Conservation (phyloP, 75 land plant species). For the Sequoia sempervirens region DNA sequence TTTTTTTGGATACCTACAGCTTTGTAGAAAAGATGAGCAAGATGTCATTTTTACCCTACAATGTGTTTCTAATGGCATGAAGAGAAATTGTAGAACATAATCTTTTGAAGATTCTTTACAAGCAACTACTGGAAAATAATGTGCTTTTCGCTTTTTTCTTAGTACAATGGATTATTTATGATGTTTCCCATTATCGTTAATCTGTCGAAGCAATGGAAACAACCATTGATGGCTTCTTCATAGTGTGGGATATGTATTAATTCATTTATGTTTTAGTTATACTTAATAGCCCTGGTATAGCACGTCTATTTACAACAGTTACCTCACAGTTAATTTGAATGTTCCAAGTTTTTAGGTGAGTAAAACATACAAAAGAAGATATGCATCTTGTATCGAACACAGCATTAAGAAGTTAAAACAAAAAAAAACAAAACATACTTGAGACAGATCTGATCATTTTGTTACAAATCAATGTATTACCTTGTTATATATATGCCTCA, state of each 20-base stretch:
- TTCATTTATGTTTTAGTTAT: background rate
- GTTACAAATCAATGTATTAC: background rate
- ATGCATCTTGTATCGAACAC: background rate
- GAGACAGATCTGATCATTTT: background rate
- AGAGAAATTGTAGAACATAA: background rate
- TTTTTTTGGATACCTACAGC: background rate
- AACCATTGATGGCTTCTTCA: background rate
- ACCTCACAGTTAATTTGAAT: background rate
- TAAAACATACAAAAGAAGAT: background rate
- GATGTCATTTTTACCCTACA: background rate
- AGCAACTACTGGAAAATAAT: background rate
- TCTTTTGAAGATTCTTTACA: background rate
- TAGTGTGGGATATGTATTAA: background rate
- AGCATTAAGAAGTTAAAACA: background rate
- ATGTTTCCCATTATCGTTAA: background rate
- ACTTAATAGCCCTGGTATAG: background rate
- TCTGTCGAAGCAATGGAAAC: background rate
- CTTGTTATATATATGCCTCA: background rate
- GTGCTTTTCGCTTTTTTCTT: background rate
- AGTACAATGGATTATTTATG: background rate
- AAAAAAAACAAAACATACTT: background rate
- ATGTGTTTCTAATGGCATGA: background rate
- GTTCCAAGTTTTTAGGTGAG: background rate
- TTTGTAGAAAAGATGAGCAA: background rate
- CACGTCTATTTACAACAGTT: background rate